A percentile compares a stretch with the other conserved stretches of the same genome.
phyloP scores from a whole-genome alignment of 2,329 filamentous ascomycete genomes.

The Ascochyta lentis region DNA sequence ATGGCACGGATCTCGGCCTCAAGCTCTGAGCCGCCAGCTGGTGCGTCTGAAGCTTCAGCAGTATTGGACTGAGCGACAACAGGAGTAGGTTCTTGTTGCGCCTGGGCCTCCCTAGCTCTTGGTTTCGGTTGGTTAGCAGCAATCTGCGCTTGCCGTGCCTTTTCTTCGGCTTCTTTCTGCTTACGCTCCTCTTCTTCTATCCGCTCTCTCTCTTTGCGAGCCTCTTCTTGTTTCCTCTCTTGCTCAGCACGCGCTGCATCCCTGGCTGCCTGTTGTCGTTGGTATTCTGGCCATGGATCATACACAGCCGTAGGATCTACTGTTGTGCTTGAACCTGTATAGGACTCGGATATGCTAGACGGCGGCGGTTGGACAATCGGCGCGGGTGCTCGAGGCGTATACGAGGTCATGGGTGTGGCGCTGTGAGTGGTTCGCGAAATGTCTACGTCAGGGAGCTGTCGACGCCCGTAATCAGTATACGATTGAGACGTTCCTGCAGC shows the following conservation, averaged over 20 bases:
- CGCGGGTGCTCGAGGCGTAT: conserved; percentile 21
- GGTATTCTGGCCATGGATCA: conserved; percentile 59
- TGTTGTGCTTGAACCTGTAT: conserved; percentile 46
- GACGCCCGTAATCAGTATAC: conserved; percentile 28
- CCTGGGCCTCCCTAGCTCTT: conserved; percentile 30
- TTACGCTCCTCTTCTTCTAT: conserved; percentile 33
- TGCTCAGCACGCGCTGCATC: conserved; percentile 46
- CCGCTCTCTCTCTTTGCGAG: conserved; percentile 36
- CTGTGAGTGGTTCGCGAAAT: conserved; percentile 22
- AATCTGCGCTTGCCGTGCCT: conserved; percentile 14
- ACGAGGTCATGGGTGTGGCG: conserved; percentile 24
- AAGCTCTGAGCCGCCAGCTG: conserved; percentile 38
- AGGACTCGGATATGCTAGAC: conserved; percentile 30
- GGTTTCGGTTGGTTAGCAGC: conserved; percentile 26
- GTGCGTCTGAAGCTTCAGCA: conserved; percentile 7
- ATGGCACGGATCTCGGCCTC: conserved; percentile 61
- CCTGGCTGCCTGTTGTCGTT: conserved; percentile 50
- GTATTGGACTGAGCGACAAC: conserved; percentile 1
- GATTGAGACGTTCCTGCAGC: conserved; percentile 24
- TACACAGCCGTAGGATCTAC: conserved; percentile 63
- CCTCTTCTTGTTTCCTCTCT: conserved; percentile 36
- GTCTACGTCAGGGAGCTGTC: conserved; percentile 34
- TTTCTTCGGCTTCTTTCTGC: conserved; percentile 30
- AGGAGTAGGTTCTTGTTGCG: conserved; percentile 25
- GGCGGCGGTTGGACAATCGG: conserved; percentile 23